Base-by-base conservation (phyloP, 208 protist genomes). In the Lotmaria passim region DNA sequence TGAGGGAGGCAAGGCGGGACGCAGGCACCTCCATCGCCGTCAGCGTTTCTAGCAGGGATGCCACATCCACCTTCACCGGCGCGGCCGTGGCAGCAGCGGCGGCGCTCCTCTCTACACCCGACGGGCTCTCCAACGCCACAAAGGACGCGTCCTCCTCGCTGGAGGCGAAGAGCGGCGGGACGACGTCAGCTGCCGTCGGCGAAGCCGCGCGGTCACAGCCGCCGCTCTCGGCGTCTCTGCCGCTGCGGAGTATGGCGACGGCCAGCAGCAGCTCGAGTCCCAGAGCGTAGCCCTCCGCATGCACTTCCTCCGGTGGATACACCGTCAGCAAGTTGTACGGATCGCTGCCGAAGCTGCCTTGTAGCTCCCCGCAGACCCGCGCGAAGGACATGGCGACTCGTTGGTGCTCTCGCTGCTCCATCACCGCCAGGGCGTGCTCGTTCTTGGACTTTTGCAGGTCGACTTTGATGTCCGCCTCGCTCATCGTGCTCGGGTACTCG, bases 291-390 rank as follows among this genome's bases (percentile, higher is more conserved):
- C 67, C 73, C 24, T 79, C 68, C 2, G 79, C 58, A 0, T n/a
- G 50, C 50, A 70, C 47, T 23, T n/a, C 17, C 17, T 48, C 43
- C 0, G 34, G 10, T 8, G 53, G 10, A 43, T 68, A 70, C 4
- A 58, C 55, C 1, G 56, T 50, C 12, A 73, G 61, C 6, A 74
- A 10, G n/a, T 52, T 39, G 43, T 69, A 51, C 2, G 15, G 1
- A 39, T 78, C 71, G 7, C 5, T 50, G 43, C 71, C 77, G 21
- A 84, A 80, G 44, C 63, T 80, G 24, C 68, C 79, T 47, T 84
- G 79, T 23, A 84, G 50, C n/a, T 84, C 69, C 31, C 60, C 72
- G 44, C 73, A 78, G 23, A 69, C 60, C 2, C 69, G 61, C 19
- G 79, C 48, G 21, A 77, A 73, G 19, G 57, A 59, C 23, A 76